Evolutionary conservation across 2,329 filamentous ascomycete genomes (phyloP).

Genomic region (Graphilbum ipis-grandicollis): DNA sequence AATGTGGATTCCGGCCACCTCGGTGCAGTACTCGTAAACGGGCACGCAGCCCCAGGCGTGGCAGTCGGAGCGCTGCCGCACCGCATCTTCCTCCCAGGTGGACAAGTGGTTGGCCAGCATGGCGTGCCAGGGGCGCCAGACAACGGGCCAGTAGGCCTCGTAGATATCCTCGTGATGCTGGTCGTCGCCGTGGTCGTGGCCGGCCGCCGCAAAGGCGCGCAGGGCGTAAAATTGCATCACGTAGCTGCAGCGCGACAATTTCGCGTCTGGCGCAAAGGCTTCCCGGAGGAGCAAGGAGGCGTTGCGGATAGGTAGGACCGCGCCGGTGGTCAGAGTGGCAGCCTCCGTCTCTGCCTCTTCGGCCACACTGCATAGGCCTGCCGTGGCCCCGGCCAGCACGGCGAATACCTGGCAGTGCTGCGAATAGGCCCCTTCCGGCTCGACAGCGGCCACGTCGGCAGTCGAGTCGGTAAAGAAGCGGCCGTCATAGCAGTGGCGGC

Average conservation of each 20-base stretch:
- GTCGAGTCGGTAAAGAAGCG: slow-evolving; percentile 14
- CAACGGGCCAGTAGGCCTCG: slow-evolving; percentile 14
- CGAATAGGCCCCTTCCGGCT: slow-evolving; percentile 10
- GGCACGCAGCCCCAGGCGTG: slow-evolving; percentile 25
- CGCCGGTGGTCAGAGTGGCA: no score
- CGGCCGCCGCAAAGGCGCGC: slow-evolving; percentile 17
- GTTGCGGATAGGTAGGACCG: no score
- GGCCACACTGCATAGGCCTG: no score
- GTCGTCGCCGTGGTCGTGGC: no score
- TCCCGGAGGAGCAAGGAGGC: slow-evolving; percentile 5
- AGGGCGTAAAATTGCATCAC: slow-evolving; percentile 23
- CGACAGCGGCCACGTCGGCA: slow-evolving; percentile 11
- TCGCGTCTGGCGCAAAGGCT: not conserved
- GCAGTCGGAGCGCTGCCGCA: slow-evolving; percentile 23
- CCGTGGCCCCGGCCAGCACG: slow-evolving; percentile 16
- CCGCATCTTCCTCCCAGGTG: slow-evolving; percentile 24
- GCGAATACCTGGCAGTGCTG: slow-evolving; percentile 21
- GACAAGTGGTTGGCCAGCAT: slow-evolving; percentile 20
- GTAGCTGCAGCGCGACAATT: slow-evolving; percentile 18
- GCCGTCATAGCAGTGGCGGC: slow-evolving; percentile 16
- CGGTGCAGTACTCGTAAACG: slow-evolving; percentile 22
- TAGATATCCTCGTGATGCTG: no score
- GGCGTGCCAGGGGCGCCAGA: slow-evolving; percentile 19
- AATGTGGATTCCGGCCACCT: slow-evolving; percentile 13
- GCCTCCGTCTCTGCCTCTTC: no score